Evolutionary conservation across 2,329 filamentous ascomycete genomes (phyloP).

Genomic region (Aspergillus persii): DNA sequence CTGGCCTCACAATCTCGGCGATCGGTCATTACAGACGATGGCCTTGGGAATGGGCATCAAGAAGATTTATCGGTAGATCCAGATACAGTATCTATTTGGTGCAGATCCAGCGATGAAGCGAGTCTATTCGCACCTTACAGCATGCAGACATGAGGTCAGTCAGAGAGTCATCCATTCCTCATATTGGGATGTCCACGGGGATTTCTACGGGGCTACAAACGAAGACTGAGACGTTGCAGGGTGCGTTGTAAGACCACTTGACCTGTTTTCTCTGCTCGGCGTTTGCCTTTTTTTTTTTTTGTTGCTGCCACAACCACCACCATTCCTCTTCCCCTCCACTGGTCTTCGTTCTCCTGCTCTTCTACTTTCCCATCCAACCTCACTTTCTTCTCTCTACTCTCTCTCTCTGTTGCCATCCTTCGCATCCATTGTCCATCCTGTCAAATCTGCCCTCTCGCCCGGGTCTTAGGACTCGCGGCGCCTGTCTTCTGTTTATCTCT

Average conservation of each 20-base stretch:
- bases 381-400: background rate
- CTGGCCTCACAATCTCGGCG: too few species aligned
- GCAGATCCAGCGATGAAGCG: too few species aligned
- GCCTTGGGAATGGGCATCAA: background rate
- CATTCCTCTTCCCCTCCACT: background rate
- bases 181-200: background rate
- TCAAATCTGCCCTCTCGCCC: background rate
- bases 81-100: too few species aligned
- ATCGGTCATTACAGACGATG: too few species aligned
- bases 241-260: background rate
- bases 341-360: background rate
- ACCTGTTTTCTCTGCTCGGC: background rate
- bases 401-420: background rate
- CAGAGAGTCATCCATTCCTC: background rate
- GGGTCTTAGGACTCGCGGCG: background rate
- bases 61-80: background rate
- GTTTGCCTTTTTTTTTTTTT: background rate
- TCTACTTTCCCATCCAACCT: background rate
- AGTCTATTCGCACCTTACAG: background rate
- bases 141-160: background rate
- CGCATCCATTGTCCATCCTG: background rate
- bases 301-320: background rate
- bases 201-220: background rate
- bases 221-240: background rate
- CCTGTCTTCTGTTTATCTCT: background rate